Evolutionary conservation across 495 filamentous ascomycete genomes (phyloP).

Genomic region (Lineolata rhizophorae): DNA sequence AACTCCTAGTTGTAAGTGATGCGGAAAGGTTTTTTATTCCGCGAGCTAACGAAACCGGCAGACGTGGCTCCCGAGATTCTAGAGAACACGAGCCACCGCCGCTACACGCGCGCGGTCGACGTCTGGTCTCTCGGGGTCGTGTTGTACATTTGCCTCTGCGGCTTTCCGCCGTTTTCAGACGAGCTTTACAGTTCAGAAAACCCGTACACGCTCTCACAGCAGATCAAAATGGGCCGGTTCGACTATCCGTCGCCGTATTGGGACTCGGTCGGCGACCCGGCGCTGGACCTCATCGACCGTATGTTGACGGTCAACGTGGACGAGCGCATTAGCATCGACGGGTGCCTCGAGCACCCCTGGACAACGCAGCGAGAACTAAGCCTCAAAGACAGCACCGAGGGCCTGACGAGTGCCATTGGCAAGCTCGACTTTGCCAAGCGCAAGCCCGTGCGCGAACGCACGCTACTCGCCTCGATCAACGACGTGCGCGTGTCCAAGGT

Average conservation of each 20-base stretch:
- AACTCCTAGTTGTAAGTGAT: slow-evolving; percentile 59
- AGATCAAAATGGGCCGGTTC: slow-evolving; percentile 74
- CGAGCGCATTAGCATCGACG: slow-evolving; percentile 65
- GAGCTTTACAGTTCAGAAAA: slow-evolving; percentile 60
- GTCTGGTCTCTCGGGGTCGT: slow-evolving; percentile 96
- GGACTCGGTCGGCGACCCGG: slow-evolving; percentile 79
- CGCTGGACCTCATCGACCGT: slow-evolving; percentile 78
- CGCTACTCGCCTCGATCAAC: slow-evolving; percentile 64
- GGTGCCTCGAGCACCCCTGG: slow-evolving; percentile 88
- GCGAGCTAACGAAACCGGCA: too few relatives aligned
- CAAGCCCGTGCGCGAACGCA: slow-evolving; percentile 61
- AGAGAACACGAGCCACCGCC: slow-evolving; percentile 48
- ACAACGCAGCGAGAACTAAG: slow-evolving; percentile 27
- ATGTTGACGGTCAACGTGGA: slow-evolving; percentile 84
- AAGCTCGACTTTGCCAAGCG: slow-evolving; percentile 68
- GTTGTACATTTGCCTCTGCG: slow-evolving; percentile 96
- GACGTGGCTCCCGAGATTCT: slow-evolving; percentile 92
- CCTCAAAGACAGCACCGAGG: slow-evolving; percentile 52
- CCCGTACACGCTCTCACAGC: slow-evolving; percentile 69
- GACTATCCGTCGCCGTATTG: slow-evolving; percentile 97
- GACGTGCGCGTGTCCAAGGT: slow-evolving; percentile 46
- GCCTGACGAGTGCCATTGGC: slow-evolving; percentile 60
- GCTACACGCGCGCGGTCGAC: slow-evolving; percentile 89
- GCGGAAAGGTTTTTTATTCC: slow-evolving; percentile 1
- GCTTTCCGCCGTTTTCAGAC: slow-evolving; percentile 92